Conservation (phyloP, 495 filamentous ascomycete species). For the Platismatia glauca region DNA sequence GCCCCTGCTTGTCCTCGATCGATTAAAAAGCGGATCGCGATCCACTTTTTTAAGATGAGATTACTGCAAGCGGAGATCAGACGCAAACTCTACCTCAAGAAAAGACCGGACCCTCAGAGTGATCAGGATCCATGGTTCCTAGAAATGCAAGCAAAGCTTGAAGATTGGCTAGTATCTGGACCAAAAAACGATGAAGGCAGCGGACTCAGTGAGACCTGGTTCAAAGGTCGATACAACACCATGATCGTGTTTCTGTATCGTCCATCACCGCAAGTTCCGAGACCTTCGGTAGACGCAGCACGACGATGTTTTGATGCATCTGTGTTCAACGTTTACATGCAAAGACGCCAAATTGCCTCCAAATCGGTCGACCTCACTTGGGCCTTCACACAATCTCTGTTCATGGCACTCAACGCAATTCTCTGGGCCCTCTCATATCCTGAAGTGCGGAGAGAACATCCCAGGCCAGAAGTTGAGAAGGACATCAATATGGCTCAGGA, state of each 20-base stretch:
- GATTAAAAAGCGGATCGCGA: constrained; percentile 72
- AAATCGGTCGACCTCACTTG: constrained; percentile 77
- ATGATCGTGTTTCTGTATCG: constrained; percentile 79
- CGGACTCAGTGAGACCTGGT: constrained; percentile 61
- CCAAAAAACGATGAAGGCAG: constrained; percentile 55
- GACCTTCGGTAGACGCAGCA: constrained; percentile 67
- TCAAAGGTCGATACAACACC: constrained; percentile 65
- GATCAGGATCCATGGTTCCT: constrained; percentile 79
- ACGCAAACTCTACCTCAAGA: constrained; percentile 72
- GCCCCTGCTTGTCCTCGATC: constrained; percentile 53
- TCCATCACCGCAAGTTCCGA: constrained; percentile 81
- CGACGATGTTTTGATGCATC: constrained; percentile 72
- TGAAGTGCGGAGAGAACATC: constrained; percentile 62
- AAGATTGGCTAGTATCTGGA: constrained; percentile 57
- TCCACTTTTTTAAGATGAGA: constrained; percentile 91
- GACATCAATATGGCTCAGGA: constrained; percentile 64
- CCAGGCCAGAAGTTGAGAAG: constrained; percentile 59
- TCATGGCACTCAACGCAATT: constrained; percentile 77
- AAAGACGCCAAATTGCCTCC: constrained; percentile 64
- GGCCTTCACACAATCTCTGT: constrained; percentile 79
- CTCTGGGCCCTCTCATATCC: constrained; percentile 83
- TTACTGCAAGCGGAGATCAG: constrained; percentile 79
- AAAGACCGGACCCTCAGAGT: constrained; percentile 57
- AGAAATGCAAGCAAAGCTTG: constrained; percentile 66
- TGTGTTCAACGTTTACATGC: constrained; percentile 67